phyloP scores from a whole-genome alignment of 2,329 filamentous ascomycete genomes.

The Canariomyces notabilis region DNA sequence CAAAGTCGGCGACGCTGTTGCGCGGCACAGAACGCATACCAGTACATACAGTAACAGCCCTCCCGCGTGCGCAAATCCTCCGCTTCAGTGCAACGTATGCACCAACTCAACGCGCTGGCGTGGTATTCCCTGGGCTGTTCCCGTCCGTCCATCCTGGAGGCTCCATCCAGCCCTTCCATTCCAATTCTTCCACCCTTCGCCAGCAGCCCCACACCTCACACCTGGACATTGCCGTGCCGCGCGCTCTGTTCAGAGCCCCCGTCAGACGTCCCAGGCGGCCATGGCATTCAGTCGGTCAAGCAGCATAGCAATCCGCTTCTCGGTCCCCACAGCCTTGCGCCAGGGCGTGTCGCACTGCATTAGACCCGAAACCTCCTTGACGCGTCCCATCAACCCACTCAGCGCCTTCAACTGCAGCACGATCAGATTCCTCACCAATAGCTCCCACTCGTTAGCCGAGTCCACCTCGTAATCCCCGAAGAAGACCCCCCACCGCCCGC shows the following conservation, averaged over 20 bases:
- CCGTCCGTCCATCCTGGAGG: no score
- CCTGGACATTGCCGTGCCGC: no score
- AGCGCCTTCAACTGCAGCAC: constrained; percentile 1
- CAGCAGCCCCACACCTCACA: no score
- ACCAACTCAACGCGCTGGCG: no score
- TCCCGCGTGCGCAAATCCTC: no score
- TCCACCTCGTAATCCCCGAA: constrained; percentile 14
- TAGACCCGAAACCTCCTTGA: not conserved
- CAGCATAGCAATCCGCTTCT: not conserved
- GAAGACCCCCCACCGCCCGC: no score
- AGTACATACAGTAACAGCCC: no score
- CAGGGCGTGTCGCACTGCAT: not conserved
- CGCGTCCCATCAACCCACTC: not conserved
- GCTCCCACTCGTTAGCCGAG: constrained; percentile 8
- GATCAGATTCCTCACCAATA: constrained; percentile 7
- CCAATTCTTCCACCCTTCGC: not conserved
- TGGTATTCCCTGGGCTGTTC: no score
- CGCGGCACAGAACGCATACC: no score
- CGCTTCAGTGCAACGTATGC: no score
- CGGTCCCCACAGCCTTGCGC: constrained; percentile 1
- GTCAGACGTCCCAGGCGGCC: not conserved
- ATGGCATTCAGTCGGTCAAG: not conserved
- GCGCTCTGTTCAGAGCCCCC: not conserved
- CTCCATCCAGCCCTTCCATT: not conserved
- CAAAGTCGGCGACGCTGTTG: no score